Base-by-base conservation (phyloP, 2,329 filamentous ascomycete species). In the Seiridium unicorne region DNA sequence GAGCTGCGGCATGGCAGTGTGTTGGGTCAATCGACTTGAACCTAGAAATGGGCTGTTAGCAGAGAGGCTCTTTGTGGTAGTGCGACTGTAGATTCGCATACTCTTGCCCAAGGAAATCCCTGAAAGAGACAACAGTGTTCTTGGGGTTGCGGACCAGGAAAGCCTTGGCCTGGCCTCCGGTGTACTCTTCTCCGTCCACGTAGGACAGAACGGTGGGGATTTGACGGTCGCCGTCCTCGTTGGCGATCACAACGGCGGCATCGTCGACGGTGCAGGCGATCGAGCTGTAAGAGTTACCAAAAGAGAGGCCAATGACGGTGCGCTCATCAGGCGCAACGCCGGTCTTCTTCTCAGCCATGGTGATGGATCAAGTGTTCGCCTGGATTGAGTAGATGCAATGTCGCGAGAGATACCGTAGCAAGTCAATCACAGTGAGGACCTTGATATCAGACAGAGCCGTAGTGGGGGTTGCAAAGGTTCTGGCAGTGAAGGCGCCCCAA, bases 171-270 rank as follows among this genome's bases (percentile, higher is more conserved):
- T 99, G 94, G 66, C 91, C 89, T 71, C 95, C 95, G 73, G 96
- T 93, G 79, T 96, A 97, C 80, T 99, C 94, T 74, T 99, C 95
- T 66, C 93, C 95, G 59, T 93, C 89, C 72, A 96, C 89, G 76
- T 99, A 99, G 44, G 95, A 97, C 69, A 99, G 83, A 69, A 96
- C 88, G 48, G 93, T 92, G 66, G 95, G 95, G 66, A 99, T 99
- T 77, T 98, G 94, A 76, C 95, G 93, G 79, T 99, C 95, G 83
- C 95, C 95, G 74, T 98, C 95, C 81, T 98, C 95, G 80, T 99
- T 98, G 73, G 95, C 95, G 79, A 99, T 98, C 65, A 99, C 94
- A 76, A 97, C 92, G 65, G 93, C 89, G 83, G 96, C 96, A 78
- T 96, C 94, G 72, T 98, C 94, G 63, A 89, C 86, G 51, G 93